These are phyloP conservation scores for Colletotrichum karsti DNA, from an alignment of 2,329 filamentous ascomycete genomes.

Conservation along the genomic window DNA sequence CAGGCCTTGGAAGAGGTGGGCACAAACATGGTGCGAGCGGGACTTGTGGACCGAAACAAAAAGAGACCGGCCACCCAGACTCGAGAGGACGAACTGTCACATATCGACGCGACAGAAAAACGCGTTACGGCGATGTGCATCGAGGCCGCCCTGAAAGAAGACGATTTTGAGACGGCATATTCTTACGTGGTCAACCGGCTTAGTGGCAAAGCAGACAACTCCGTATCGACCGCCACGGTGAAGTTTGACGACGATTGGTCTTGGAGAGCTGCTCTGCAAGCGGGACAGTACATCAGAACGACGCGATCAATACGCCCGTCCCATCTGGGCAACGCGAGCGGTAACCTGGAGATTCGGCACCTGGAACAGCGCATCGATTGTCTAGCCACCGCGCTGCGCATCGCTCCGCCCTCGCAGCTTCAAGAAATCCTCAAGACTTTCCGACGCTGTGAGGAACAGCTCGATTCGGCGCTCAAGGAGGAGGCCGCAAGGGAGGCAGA, in stretches of 20 bases:
- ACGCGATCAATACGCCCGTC: constrained; percentile 62
- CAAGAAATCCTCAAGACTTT: constrained; percentile 81
- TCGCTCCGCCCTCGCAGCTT: constrained; percentile 75
- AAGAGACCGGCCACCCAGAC: constrained; percentile 32
- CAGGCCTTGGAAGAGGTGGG: constrained; percentile 78
- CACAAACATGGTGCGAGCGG: constrained; percentile 70
- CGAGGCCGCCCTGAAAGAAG: constrained; percentile 77
- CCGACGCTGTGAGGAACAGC: constrained; percentile 80
- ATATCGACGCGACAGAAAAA: constrained; percentile 56
- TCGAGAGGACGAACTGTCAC: constrained; percentile 35
- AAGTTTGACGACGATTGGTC: constrained; percentile 68
- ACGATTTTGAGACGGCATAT: constrained; percentile 88
- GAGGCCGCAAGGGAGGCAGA: constrained; percentile 75
- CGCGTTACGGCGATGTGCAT: constrained; percentile 84
- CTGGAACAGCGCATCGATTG: constrained; percentile 86
- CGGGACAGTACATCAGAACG: constrained; percentile 76
- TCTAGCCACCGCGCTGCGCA: constrained; percentile 76
- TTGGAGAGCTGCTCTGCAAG: constrained; percentile 81
- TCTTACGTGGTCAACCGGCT: constrained; percentile 82
- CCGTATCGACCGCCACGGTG: constrained; percentile 35
- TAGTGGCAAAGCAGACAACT: constrained; percentile 41
- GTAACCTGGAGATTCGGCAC: constrained; percentile 72
- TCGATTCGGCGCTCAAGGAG: constrained; percentile 70
- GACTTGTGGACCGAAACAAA: constrained; percentile 50
- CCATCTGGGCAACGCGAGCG: constrained; percentile 67